Evolutionary conservation across 2,329 filamentous ascomycete genomes (phyloP), one percentile per base, ranked within the genome.

Genomic region (Hymenoscyphus infarciens): DNA sequence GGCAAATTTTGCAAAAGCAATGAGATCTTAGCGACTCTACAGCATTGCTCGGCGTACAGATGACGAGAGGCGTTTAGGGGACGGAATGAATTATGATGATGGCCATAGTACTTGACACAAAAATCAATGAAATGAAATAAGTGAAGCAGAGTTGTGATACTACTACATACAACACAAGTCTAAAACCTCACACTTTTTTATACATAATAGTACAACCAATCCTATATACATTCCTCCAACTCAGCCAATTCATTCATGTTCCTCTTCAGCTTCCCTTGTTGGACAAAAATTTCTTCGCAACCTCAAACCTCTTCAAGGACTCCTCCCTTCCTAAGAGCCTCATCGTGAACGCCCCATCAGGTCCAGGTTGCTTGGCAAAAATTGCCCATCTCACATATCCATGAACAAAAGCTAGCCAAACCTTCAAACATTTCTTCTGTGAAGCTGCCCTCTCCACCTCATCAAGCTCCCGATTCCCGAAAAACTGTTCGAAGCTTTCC

Each of bases 361-460:
- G 83, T 0, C 85, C 85, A 10, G 79, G 77, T 22, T 75, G 75
- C 1, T 82, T 82, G 49, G 77, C 82, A 2, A 79, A 77, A 27
- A 88, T 66, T 1, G 82, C 83, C 78, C 83, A 82, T 59, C 85
- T 79, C 60, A 88, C 74, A 68, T 83, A 85, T 61, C 79, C 74
- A 73, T 85, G 82, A 4, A 86, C 67, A 58, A 80, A 74, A 60
- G 76, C 79, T 63, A 77, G 79, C 66, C 74, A 73, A n/a, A 66
- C 67, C 57, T 73, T 75, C 25, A 52, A 59, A 15, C 31, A 13
- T 13, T 25, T 16, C 3, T 65, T 39, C 5, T 45, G 19, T n/a
- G 59, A 27, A 7, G 15, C 31, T 2, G 15, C n/a, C 5, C 57
- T 57, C 19, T 35, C 7, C n/a, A 35, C 42, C 5, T 59, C 62